Evolutionary conservation across 768 basidiomycete genomes (phyloP).

Genomic region (Rhodosporidiobolus odoratus): DNA sequence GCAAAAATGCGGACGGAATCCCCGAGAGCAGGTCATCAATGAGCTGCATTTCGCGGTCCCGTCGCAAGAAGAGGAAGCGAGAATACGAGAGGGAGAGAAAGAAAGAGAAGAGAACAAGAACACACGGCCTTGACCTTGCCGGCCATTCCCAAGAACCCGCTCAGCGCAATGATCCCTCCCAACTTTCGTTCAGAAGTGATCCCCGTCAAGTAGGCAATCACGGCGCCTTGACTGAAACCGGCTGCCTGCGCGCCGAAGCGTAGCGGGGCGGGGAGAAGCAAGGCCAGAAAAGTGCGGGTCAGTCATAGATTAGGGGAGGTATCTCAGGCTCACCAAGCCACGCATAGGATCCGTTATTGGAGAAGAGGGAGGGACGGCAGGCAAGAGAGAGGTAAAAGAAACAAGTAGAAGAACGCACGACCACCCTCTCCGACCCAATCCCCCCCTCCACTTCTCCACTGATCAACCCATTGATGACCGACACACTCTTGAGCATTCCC

Average conservation of each 20-base stretch:
- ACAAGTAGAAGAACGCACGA: constrained; percentile 43
- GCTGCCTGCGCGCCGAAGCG: neutral
- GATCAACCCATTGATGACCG: constrained; percentile 63
- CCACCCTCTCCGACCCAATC: constrained; percentile 51
- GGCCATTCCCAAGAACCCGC: constrained; percentile 51
- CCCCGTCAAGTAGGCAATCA: constrained; percentile 21
- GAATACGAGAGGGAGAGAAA: neutral
- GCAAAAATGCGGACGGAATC: too few relatives aligned
- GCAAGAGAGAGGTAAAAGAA: constrained; percentile 41
- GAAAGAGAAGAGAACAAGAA: neutral
- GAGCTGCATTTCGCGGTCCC: too few relatives aligned
- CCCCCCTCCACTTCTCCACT: constrained; percentile 67
- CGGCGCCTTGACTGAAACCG: constrained; percentile 2
- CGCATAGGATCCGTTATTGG: too few relatives aligned
- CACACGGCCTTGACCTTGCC: constrained; percentile 59
- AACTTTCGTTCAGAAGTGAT: constrained; percentile 29
- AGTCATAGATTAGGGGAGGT: neutral
- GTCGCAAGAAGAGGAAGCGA: too few relatives aligned
- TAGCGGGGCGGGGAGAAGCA: neutral
- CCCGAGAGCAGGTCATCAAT: too few relatives aligned
- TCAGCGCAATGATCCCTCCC: constrained; percentile 25
- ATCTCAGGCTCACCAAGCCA: neutral
- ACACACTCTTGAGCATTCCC: constrained; percentile 66
- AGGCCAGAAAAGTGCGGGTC: neutral
- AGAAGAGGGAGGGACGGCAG: neutral